phyloP scores from a whole-genome alignment of 306 rosid genomes.

The Lotus japonicus region DNA sequence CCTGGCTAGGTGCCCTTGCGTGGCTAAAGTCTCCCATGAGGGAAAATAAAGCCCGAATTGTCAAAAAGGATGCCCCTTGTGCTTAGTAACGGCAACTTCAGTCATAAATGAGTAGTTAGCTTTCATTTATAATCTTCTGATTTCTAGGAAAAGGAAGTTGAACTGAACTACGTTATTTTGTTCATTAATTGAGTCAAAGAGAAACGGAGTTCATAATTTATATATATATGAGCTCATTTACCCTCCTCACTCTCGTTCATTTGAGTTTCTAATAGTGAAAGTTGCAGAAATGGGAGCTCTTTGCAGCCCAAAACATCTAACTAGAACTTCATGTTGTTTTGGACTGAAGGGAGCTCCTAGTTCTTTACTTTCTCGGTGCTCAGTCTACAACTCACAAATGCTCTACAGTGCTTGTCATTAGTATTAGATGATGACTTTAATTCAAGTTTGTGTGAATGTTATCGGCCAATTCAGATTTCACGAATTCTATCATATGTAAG shows the following conservation, averaged over 20 bases:
- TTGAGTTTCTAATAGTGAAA: conserved; percentile 11
- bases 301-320: conserved; percentile 51
- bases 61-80: conserved; percentile 14
- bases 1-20: background rate
- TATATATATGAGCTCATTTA: conserved; percentile 7
- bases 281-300: conserved; percentile 56
- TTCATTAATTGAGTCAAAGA: conserved; percentile 10
- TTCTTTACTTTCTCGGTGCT: conserved; percentile 43
- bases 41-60: conserved; percentile 18
- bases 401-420: background rate
- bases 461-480: background rate
- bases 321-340: conserved; percentile 27
- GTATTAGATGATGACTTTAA: background rate
- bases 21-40: conserved; percentile 16
- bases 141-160: background rate
- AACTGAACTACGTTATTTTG: conserved; percentile 6
- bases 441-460: background rate
- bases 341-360: conserved; percentile 85
- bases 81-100: background rate
- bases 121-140: background rate
- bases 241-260: conserved; percentile 2
- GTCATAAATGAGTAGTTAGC: conserved; percentile 16
- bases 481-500: background rate
- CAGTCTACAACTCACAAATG: no score
- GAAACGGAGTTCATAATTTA: background rate